Conservation (phyloP, 306 rosid species). For the Quercus parvula region DNA sequence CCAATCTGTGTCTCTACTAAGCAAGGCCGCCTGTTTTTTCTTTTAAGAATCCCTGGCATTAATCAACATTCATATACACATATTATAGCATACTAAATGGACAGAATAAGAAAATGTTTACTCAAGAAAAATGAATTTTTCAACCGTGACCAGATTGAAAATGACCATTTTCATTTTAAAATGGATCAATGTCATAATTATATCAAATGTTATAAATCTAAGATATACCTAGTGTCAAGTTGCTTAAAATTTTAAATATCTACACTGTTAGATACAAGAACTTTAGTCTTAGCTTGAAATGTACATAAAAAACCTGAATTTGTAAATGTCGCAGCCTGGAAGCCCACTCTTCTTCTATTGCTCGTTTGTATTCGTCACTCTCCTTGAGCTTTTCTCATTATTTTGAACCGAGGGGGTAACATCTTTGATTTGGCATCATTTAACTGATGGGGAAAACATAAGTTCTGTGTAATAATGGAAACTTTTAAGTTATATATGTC, state of each 20-base stretch:
- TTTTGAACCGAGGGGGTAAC: constrained; percentile 15
- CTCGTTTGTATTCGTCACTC: constrained; percentile 77
- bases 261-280: no score
- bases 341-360: constrained; percentile 78
- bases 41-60: background rate
- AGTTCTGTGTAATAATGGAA: no score
- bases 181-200: no score
- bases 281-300: background rate
- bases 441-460: no score
- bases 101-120: background rate
- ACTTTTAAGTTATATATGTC: no score
- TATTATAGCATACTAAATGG: background rate
- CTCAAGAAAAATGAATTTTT: no score
- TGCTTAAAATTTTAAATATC: no score
- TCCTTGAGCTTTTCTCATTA: constrained; percentile 76
- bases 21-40: background rate
- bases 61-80: background rate
- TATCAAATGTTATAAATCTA: no score
- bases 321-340: constrained; percentile 70
- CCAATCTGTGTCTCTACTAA: background rate
- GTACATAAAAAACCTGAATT: constrained; percentile 65
- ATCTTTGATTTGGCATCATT: background rate
- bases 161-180: no score
- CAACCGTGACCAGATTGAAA: no score
- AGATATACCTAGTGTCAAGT: no score